Base-by-base conservation (phyloP, 2,329 filamentous ascomycete genomes). In the Aspergillus tamarii region DNA sequence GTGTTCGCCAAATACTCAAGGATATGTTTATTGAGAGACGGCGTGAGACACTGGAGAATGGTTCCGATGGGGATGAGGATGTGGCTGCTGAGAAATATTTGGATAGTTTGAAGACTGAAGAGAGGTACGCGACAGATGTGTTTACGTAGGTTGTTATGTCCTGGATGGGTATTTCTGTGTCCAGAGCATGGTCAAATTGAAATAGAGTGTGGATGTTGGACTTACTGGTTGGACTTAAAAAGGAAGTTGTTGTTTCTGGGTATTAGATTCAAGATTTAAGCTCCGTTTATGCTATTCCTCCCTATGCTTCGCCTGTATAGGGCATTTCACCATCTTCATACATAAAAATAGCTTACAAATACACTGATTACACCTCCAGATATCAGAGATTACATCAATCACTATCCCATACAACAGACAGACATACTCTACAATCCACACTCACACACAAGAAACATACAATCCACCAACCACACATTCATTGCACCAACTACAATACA, bases 41-140 rank as follows among this genome's bases (percentile, higher is more conserved):
- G 74, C 32, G 32, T 12, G 32, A 34, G 32, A 4, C 4, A 11
- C 68, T 72, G 0, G 72, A 81, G 34, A 81, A 84, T 61, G 75
- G 58, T 11, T 34, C 55, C 23, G 61, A 64, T 14, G 71, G 67
- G 46, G 71, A 72, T 48, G 71, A 75, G 32, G 69, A 74, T 21
- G 46, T 64, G 34, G 72, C 73, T 19, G 73, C 71, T n/a, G 70
- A 75, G 41, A 62, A 57, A 52, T 76, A 75, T 64, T 69, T 76
- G 39, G 72, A 75, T 30, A 54, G 60, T 2, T 48, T 76, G 61
- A 65, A 69, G 61, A 70, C 73, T 11, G 87, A 88, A 61, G 83
- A 84, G 74, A 77, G 87, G 30, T 89, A 85, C 67, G 84, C 85
- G 19, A 85, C 83, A 3, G 87, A 89, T 77, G 86, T 89, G 16